phyloP scores from a whole-genome alignment of 768 basidiomycete species.

The Boletus rufocinnamomeus region DNA sequence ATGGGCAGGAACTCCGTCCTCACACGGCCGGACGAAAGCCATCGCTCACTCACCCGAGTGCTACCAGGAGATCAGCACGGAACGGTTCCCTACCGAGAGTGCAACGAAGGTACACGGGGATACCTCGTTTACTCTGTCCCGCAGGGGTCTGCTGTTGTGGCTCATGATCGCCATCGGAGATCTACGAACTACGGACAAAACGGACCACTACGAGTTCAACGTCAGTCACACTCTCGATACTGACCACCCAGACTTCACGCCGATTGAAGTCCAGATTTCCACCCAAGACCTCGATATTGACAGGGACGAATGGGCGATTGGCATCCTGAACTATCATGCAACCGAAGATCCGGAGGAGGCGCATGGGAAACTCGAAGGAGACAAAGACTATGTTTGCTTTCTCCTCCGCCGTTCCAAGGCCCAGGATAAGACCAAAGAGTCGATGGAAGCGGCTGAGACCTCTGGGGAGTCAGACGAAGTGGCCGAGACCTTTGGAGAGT shows the following conservation, averaged over 20 bases:
- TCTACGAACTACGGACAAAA: neutral
- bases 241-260: neutral
- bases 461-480: neutral
- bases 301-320: neutral
- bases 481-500: neutral
- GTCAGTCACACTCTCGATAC: neutral
- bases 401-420: neutral
- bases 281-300: too few species aligned
- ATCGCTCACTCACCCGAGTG: conserved; percentile 21
- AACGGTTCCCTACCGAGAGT: conserved; percentile 7
- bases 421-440: neutral
- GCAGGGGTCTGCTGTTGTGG: conserved; percentile 17
- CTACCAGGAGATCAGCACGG: conserved; percentile 13
- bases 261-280: neutral
- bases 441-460: neutral
- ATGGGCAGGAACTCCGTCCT: conserved; percentile 23
- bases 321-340: neutral
- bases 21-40: conserved; percentile 10
- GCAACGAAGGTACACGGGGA: conserved; percentile 16
- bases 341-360: neutral
- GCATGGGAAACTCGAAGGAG: neutral
- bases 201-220: neutral
- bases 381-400: neutral
- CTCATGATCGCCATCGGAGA: conserved; percentile 16
- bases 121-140: conserved; percentile 14